Conservation (phyloP, 352 stramenopile species). For the Phytophthora sp. region DNA sequence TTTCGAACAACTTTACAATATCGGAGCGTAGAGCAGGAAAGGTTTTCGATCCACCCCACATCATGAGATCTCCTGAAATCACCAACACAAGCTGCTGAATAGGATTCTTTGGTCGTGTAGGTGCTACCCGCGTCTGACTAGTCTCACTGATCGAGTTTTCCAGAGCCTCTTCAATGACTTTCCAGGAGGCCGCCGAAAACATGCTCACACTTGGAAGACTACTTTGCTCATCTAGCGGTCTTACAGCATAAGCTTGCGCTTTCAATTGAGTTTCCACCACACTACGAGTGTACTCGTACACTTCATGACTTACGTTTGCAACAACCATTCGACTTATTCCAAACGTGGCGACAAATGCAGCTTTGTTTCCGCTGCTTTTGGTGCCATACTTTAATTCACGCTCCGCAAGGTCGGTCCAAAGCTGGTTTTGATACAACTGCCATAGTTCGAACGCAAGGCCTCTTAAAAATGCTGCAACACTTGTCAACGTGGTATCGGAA, state of each 20-base stretch:
- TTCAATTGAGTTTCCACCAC: constrained; percentile 3
- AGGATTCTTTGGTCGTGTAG: constrained; percentile 24
- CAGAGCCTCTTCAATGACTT: constrained; percentile 62
- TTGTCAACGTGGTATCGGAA: constrained; percentile 26
- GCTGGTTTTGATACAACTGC: constrained; percentile 83
- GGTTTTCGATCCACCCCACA: constrained; percentile 34
- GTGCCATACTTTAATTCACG: constrained; percentile 53
- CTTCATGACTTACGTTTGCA: constrained; percentile 63
- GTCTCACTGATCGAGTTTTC: constrained; percentile 8
- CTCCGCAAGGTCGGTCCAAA: constrained; percentile 68
- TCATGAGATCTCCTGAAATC: constrained; percentile 55
- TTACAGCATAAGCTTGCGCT: not conserved
- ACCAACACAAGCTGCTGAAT: constrained; percentile 66
- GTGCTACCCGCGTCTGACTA: not conserved
- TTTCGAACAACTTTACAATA: constrained; percentile 64
- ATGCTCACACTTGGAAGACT: constrained; percentile 28
- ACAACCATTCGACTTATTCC: constrained; percentile 61
- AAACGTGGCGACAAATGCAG: constrained; percentile 47
- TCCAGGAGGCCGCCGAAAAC: constrained; percentile 67
- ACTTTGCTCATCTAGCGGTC: constrained; percentile 12
- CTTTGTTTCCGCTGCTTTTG: constrained; percentile 66
- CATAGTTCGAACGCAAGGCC: constrained; percentile 66
- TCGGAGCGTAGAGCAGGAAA: constrained; percentile 47
- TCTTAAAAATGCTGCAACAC: constrained; percentile 37
- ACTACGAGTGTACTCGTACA: constrained; percentile 38